Conservation (phyloP, 2,329 filamentous ascomycete species). For the Beauveria brongniartii region DNA sequence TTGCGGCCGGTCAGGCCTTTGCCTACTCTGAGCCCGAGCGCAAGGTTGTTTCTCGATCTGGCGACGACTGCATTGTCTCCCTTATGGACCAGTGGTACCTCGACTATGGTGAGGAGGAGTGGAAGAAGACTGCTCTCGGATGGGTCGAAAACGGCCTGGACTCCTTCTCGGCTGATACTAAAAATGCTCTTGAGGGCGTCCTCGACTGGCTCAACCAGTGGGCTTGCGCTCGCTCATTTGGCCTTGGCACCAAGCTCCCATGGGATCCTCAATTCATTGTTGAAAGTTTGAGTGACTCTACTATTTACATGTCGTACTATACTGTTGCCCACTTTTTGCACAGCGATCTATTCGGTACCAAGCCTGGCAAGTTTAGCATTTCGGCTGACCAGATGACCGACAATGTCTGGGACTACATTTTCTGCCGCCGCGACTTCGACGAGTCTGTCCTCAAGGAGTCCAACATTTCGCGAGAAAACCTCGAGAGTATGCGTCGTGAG, state of each 20-base stretch:
- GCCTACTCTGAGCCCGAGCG: conserved; percentile 90
- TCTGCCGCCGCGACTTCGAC: conserved; percentile 63
- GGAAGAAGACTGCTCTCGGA: conserved; percentile 68
- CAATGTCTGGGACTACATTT: conserved; percentile 94
- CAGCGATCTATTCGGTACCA: conserved; percentile 75
- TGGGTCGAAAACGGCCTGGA: conserved; percentile 69
- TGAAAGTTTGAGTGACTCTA: conserved; percentile 85
- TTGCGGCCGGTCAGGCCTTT: conserved; percentile 74
- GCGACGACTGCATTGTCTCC: conserved; percentile 87
- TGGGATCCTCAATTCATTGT: conserved; percentile 91
- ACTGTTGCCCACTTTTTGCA: conserved; percentile 62
- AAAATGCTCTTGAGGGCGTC: conserved; percentile 74
- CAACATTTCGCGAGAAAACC: conserved; percentile 63
- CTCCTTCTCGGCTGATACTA: conserved; percentile 70
- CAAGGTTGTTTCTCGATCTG: conserved; percentile 79
- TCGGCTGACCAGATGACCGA: conserved; percentile 83
- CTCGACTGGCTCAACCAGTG: conserved; percentile 91
- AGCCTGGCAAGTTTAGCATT: conserved; percentile 60
- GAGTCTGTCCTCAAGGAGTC: conserved; percentile 57
- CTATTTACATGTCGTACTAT: conserved; percentile 84
- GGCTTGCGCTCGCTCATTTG: conserved; percentile 88
- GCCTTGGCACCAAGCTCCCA: conserved; percentile 86
- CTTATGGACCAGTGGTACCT: conserved; percentile 97
- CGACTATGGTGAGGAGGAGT: conserved; percentile 86
- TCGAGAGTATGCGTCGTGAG: conserved; percentile 77